Conservation (phyloP, 345 rosid genomes). For the Euclidium syriacum region DNA sequence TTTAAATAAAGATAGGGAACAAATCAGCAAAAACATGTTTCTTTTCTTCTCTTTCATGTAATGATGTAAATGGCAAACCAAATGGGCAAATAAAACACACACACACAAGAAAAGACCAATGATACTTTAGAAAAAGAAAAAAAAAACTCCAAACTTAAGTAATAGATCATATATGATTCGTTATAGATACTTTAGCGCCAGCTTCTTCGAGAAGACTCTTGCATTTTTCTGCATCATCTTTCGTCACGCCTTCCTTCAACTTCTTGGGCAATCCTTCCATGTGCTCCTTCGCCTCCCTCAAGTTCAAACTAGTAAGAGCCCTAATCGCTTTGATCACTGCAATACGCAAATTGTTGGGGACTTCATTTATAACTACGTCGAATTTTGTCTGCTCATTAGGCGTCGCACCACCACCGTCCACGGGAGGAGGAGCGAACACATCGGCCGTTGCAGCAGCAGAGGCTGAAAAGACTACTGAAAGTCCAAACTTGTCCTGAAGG, state of each 20-base stretch:
- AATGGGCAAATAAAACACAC: too few relatives aligned
- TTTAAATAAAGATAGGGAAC: too few relatives aligned
- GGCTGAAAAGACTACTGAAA: conserved; percentile 63
- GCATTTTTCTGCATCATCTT: conserved; percentile 76
- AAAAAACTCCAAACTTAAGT: conserved; percentile 21
- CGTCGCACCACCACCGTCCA: conserved; percentile 27
- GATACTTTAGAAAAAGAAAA: too few relatives aligned
- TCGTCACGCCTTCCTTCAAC: conserved; percentile 64
- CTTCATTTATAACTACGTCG: conserved; percentile 67
- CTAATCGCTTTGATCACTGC: conserved; percentile 73
- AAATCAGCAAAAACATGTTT: too few relatives aligned
- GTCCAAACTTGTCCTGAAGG: conserved; percentile 80
- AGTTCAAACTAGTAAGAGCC: conserved; percentile 59
- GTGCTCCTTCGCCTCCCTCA: conserved; percentile 78
- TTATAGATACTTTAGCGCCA: conserved; percentile 57
- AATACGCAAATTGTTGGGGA: conserved; percentile 58
- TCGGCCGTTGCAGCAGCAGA: conserved; percentile 40
- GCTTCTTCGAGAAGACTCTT: conserved; percentile 82
- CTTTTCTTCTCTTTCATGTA: too few relatives aligned
- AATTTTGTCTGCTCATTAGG: conserved; percentile 66
- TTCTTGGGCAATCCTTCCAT: conserved; percentile 87
- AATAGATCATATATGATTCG: too few relatives aligned
- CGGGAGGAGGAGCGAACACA: conserved; percentile 38
- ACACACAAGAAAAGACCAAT: too few relatives aligned
- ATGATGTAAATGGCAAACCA: too few relatives aligned